These are phyloP conservation scores for Cyclostephanos invisitatus DNA, from an alignment of 108 stramenopile genomes.

Conservation along the genomic window DNA sequence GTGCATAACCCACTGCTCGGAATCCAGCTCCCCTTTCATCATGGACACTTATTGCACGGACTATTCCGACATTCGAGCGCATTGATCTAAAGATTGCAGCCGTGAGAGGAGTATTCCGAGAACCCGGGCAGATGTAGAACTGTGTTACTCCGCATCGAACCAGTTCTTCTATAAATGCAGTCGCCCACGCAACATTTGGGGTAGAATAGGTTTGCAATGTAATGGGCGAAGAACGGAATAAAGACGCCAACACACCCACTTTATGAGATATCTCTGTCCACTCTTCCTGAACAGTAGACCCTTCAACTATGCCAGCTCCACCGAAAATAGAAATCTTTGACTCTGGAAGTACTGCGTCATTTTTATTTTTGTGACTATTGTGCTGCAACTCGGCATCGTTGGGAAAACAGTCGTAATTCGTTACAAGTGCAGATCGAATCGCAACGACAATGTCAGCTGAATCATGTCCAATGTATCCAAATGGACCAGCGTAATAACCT, in stretches of 20 bases:
- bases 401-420: slow-evolving; percentile 18
- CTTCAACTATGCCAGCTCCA: slow-evolving; percentile 86
- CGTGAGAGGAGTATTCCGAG: slow-evolving; percentile 89
- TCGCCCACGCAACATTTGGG: slow-evolving; percentile 87
- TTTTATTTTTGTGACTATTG: not conserved
- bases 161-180: slow-evolving; percentile 89
- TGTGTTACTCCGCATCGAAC: slow-evolving; percentile 78
- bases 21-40: slow-evolving; percentile 95
- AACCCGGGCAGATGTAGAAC: slow-evolving; percentile 91
- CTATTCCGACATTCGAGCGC: slow-evolving; percentile 62
- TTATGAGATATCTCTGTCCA: slow-evolving; percentile 86
- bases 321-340: slow-evolving; percentile 66
- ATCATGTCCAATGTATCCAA: slow-evolving; percentile 74
- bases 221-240: slow-evolving; percentile 79
- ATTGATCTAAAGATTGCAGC: slow-evolving; percentile 71
- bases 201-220: slow-evolving; percentile 68
- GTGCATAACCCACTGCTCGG: slow-evolving; percentile 86
- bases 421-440: slow-evolving; percentile 70
- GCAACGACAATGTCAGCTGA: slow-evolving; percentile 77
- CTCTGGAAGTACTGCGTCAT: slow-evolving; percentile 1
- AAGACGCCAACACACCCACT: slow-evolving; percentile 70
- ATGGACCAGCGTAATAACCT: slow-evolving; percentile 84
- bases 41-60: slow-evolving; percentile 78
- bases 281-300: slow-evolving; percentile 80
- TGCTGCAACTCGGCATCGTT: not conserved